Evolutionary conservation across 1,139 yeast species (phyloP).

Genomic region (Yamadazyma songkhlaensis): DNA sequence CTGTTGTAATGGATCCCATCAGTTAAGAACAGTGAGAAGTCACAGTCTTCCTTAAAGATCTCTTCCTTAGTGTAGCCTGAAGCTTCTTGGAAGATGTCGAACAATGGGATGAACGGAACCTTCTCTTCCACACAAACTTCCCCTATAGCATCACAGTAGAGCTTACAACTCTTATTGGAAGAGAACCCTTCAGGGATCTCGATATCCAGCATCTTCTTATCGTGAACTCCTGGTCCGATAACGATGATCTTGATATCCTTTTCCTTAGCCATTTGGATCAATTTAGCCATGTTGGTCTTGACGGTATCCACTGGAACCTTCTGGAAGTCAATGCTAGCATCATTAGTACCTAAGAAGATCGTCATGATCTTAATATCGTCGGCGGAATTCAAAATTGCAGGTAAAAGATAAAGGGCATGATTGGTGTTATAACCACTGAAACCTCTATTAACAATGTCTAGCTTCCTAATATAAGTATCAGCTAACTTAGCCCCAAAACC

Average conservation of each 20-base stretch:
- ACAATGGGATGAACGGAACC: constrained; percentile 52
- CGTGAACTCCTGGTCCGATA: constrained; percentile 65
- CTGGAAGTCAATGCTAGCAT: constrained; percentile 51
- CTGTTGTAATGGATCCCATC: constrained; percentile 75
- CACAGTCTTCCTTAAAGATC: constrained; percentile 14
- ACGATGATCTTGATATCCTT: constrained; percentile 49
- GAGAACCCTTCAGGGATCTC: constrained; percentile 11
- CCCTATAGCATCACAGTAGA: constrained; percentile 50
- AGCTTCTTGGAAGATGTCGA: constrained; percentile 10
- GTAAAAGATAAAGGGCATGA: constrained; percentile 47
- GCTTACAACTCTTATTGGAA: constrained; percentile 26
- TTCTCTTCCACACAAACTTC: constrained; percentile 40
- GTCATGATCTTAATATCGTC: constrained; percentile 41
- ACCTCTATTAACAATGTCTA: constrained; percentile 61
- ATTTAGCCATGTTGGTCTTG: constrained; percentile 38
- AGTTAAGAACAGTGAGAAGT: constrained; percentile 18
- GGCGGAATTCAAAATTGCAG: constrained; percentile 45
- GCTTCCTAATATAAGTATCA: constrained; percentile 43
- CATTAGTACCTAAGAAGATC: constrained; percentile 77
- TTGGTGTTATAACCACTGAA: constrained; percentile 60
- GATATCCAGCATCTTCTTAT: constrained; percentile 19
- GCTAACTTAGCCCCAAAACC: constrained; percentile 52
- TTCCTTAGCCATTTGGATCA: constrained; percentile 37
- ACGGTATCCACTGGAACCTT: constrained; percentile 51
- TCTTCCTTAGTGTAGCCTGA: constrained; percentile 14